Evolutionary conservation across 768 basidiomycete species (phyloP), one percentile per base, ranked within the genome.

Genomic region (Mycena amicta): DNA sequence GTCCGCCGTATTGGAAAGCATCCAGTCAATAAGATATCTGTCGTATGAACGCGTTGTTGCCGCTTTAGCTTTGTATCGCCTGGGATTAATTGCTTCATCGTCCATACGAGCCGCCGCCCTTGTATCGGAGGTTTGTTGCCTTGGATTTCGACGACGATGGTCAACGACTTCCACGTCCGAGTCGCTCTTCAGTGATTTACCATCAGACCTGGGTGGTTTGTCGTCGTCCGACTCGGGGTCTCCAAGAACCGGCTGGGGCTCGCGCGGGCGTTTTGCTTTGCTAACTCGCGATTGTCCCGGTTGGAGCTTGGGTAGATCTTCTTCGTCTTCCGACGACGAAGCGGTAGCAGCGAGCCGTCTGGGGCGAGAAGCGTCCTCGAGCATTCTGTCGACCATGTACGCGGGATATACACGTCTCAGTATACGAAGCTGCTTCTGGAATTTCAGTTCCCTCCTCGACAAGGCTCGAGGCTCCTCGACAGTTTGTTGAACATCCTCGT

Each of bases 1-100:
- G 54, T 61, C 66, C 22, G 73, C 71, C 2, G 80, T 79, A 47
- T 80, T 76, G 15, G 76, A 74, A 49, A 91, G 66, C 89, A 91
- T 91, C 68, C 83, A 84, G 62, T 90, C 86, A 47, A 91, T 88
- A 52, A 88, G 68, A 65, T 77, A 83, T 68, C 67, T 78, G 60
- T 76, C 80, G 69, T 73, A 59, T 30, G 13, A 45, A 16, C 47
- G 58, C 70, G 8, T n/a, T n/a, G n/a, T n/a, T n/a, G n/a, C n/a
- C n/a, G n/a, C n/a, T n/a, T n/a, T n/a, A n/a, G n/a, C n/a, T n/a
- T n/a, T n/a, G n/a, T n/a, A n/a, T n/a, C n/a, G n/a, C n/a, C n/a
- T n/a, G n/a, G n/a, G n/a, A n/a, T n/a, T n/a, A n/a, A n/a, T n/a
- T n/a, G n/a, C n/a, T n/a, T n/a, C n/a, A n/a, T n/a, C n/a, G n/a